Evolutionary conservation across 1,284 basidiomycete species (phyloP), one percentile per base, ranked within the genome.

Genomic region (Takashimella tepidaria): DNA sequence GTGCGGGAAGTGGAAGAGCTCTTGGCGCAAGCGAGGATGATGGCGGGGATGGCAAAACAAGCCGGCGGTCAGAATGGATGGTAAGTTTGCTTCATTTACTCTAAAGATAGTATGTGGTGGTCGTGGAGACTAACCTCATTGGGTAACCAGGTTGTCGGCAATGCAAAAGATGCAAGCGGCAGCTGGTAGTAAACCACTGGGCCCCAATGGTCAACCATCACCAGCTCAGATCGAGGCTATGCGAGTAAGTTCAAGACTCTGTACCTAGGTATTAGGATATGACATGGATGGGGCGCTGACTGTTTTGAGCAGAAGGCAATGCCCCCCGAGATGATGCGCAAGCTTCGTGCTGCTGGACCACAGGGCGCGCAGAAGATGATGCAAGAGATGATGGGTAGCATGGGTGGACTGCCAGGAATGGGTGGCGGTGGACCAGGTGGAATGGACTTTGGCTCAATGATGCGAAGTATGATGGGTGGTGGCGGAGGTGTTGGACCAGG

Each of bases 1-100:
- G 89, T 99, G 41, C 82, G 91, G 57, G 96, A 99, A 77, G 93
- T 98, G 20, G 95, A 99, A 73, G 95, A 98, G 70, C 77, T 98
- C 55, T 78, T 98, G 27, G 89, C 90, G 67, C 93, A 97, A 76
- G 95, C 96, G 66, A 84, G 89, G 49, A 92, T 96, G 88, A 95
- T 97, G 89, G 86, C 89, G 49, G 92, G 89, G 67, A 93, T 96
- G 89, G 92, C 92, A 21, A 95, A 92, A 78, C 87, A 91, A 70
- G 92, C 92, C 16, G 95, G 95, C 45, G 96, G 95, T 37, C 97
- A 96, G 82, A 89, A 89, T 60, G 92, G 92, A 66, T 91, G 89
- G 86, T 83, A 54, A 57, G 81, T 78, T 31, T 27, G 31, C 10
- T n/a, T n/a, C n/a, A n/a, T n/a, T n/a, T n/a, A n/a, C n/a, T n/a